These are phyloP conservation scores for Rhizopus arrhizus DNA, from an alignment of 371 early-diverging fungal genomes.

Conservation along the genomic window DNA sequence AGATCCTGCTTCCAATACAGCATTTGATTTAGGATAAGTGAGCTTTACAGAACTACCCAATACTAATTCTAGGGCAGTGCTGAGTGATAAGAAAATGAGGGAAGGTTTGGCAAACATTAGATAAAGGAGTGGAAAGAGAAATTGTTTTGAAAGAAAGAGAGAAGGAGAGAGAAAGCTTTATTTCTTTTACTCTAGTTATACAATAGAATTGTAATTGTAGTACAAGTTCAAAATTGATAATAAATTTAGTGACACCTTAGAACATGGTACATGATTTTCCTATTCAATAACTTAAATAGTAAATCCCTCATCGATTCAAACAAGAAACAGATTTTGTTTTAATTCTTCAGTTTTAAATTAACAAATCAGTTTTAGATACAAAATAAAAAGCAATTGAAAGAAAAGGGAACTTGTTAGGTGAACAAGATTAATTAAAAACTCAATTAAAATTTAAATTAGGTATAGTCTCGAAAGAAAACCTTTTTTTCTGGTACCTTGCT, in stretches of 20 bases:
- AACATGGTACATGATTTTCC: constrained; percentile 1
- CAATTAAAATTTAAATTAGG: too few relatives aligned
- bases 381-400: too few relatives aligned
- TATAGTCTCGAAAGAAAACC: too few relatives aligned
- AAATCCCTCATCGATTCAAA: too few relatives aligned
- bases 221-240: constrained; percentile 13
- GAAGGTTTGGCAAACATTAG: constrained; percentile 16
- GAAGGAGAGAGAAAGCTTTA: constrained; percentile 3
- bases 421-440: too few relatives aligned
- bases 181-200: constrained; percentile 7
- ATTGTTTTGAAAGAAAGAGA: neutral
- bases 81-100: constrained; percentile 19
- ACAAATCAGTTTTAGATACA: too few relatives aligned
- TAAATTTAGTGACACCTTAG: constrained; percentile 27
- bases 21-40: constrained; percentile 36
- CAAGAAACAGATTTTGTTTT: too few relatives aligned
- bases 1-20: constrained; percentile 35
- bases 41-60: constrained; percentile 32
- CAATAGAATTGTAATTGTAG: neutral
- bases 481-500: too few relatives aligned
- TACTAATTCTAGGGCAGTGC: constrained; percentile 22
- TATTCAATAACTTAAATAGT: too few relatives aligned
- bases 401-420: too few relatives aligned
- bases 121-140: constrained; percentile 3
- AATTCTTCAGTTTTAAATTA: too few relatives aligned